Conservation (phyloP, 2,329 filamentous ascomycete species). For the Leptoxyphium fumago region DNA sequence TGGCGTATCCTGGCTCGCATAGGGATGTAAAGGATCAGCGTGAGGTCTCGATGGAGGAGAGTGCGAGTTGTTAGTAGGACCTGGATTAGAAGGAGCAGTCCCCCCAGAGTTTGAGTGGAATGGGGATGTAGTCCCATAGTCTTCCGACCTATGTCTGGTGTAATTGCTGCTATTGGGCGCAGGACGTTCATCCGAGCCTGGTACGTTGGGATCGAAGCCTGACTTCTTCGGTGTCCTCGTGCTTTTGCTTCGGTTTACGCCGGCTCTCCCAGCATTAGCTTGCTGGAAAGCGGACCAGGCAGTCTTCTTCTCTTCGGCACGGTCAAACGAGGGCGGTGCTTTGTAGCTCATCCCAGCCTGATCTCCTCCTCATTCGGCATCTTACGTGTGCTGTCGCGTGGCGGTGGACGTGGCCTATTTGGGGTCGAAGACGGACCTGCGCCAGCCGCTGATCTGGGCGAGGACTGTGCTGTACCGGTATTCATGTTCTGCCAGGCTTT, state of each 20-base stretch:
- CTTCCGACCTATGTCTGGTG: constrained; percentile 14
- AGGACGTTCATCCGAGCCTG: constrained; percentile 45
- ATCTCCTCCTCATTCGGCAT: constrained; percentile 23
- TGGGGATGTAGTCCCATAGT: constrained; percentile 9
- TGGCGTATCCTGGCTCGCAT: constrained; percentile 22
- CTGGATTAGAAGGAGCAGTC: constrained; percentile 10
- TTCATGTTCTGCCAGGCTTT: constrained; percentile 37
- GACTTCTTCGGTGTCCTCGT: constrained; percentile 33
- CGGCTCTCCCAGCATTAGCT: constrained; percentile 12
- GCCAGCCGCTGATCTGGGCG: constrained; percentile 9
- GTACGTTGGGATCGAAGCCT: constrained; percentile 43
- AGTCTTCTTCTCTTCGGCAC: constrained; percentile 18
- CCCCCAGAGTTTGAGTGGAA: not conserved
- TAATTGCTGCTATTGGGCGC: constrained; percentile 22
- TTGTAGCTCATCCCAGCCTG: constrained; percentile 21
- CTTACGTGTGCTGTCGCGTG: constrained; percentile 15
- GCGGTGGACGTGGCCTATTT: constrained; percentile 14
- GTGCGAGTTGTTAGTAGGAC: constrained; percentile 23
- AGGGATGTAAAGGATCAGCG: constrained; percentile 23
- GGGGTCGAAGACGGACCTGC: constrained; percentile 2
- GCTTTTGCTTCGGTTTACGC: constrained; percentile 22
- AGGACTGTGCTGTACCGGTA: constrained; percentile 17
- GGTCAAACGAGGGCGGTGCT: constrained; percentile 5
- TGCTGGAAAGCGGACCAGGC: constrained; percentile 21
- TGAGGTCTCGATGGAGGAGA: constrained; percentile 22